Evolutionary conservation across 108 stramenopile species (phyloP), one percentile per base, ranked within the genome.

Genomic region (Nitzschia inconspicua): DNA sequence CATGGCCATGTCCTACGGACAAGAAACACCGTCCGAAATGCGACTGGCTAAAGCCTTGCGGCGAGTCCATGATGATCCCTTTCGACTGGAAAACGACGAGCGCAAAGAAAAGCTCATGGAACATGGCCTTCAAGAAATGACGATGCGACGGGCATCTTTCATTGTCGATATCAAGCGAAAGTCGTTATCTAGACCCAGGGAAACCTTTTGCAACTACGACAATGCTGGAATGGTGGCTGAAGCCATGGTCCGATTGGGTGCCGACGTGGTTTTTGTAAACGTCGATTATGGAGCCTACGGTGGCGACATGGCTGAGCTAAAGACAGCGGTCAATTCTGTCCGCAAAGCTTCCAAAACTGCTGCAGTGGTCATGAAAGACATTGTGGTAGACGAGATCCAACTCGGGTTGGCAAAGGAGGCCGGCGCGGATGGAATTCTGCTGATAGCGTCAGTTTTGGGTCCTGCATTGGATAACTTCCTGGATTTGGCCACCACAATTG

Each of bases 281-380:
- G 87, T 90, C 14, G 93, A 94, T 71, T 94, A 84, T 72, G 63
- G 60, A 39, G 73, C 85, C 1, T 94, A 94, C 44, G 93, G 93
- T 2, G 93, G 93, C 8, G 93, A 94, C 56, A 44, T 90, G 36
- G 48, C 72, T 5, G 93, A 94, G 75, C 60, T 94, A 25, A 77
- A 76, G 60, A 77, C 82, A 4, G 83, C 93, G 0, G 84, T 94
- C 4, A 37, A 57, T 18, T 85, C 86, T 14, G 93, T 94, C 3
- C 68, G 84, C 14, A 57, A 55, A 22, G 78, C 80, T 5, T 75
- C 70, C 47, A 65, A 83, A 29, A 68, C 79, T 9, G 93, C 87
- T 22, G 89, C 93, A 2, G 89, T 94, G 9, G 86, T 94, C 23
- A 89, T 94, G 89, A 94, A 94, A 57, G 93, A 94, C 57, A 89